Base-by-base conservation (phyloP, 306 rosid genomes). In the Benincasa hispida region DNA sequence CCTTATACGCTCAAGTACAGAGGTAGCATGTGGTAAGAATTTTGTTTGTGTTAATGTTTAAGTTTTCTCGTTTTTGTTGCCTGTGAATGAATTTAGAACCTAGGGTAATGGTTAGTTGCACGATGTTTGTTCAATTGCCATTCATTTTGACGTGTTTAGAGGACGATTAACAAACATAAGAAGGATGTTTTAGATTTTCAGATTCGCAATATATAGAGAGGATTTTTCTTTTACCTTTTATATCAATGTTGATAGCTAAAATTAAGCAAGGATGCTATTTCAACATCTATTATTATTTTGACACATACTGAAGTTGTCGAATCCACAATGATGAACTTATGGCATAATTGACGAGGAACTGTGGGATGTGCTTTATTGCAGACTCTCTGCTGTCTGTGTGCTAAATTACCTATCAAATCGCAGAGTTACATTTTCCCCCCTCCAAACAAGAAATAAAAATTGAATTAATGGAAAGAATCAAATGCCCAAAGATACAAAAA, bases 1-100 rank as follows among this genome's bases (percentile, higher is more conserved):
- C 98, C 98, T 35, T 94, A 90, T 60, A 90, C 98, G 60, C 92
- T 94, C 84, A 94, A 91, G 87, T 91, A 91, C 62, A 78, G 97
- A 48, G 98, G 98, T 37, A 94, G 98, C 88, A 94, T 91, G 98
- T 94, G 98, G 98, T 93, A 14, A 14, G 91, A 66, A 3, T 32
- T 32, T 8, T 63, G 4, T 53, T 51, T 45, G 5, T 37, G 3
- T 0, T 22, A 47, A 14, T 53, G 19, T n/a, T 57, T 74, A 19
- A 21, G 10, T 57, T 21, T 41, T 22, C 10, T 39, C 22, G n/a
- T 41, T 34, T 53, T 74, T 30, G 51, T 53, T 32, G 48, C 11
- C 25, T 51, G 14, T 30, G 51, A 32, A 65, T 21, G 55, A 11
- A 67, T 34, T 39, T 67, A 17, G 30, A 63, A 21, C 12, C 13